These are phyloP conservation scores for Meyerozyma smithsonii DNA, from an alignment of 1,139 yeast species.

Conservation along the genomic window DNA sequence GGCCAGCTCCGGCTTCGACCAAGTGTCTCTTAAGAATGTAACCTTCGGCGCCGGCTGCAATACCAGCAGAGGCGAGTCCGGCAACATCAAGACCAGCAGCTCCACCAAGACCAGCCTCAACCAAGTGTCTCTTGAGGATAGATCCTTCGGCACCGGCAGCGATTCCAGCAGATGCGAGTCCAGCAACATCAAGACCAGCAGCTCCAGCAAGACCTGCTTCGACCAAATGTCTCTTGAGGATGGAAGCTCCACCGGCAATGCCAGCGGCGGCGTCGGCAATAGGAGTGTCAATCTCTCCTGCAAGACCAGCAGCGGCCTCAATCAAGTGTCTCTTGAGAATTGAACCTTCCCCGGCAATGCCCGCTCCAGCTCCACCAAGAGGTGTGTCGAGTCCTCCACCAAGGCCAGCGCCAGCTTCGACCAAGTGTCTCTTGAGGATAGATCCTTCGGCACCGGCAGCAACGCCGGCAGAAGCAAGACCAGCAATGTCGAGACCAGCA, in stretches of 20 bases:
- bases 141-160: constrained; percentile 1
- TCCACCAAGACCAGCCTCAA: constrained; percentile 2
- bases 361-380: constrained; percentile 7
- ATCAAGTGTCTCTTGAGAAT: constrained; percentile 13
- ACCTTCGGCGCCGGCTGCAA: constrained; percentile 4
- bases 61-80: constrained; percentile 5
- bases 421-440: constrained; percentile 6
- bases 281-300: neutral
- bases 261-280: neutral
- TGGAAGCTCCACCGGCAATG: neutral
- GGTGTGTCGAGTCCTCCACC: constrained; percentile 4
- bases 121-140: constrained; percentile 2
- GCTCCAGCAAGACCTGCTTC: constrained; percentile 8
- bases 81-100: neutral
- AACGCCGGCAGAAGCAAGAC: constrained; percentile 6
- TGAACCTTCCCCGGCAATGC: constrained; percentile 9
- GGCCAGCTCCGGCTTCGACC: constrained; percentile 2
- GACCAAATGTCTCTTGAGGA: constrained; percentile 4
- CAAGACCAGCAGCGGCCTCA: constrained; percentile 13
- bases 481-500: constrained; percentile 10
- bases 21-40: constrained; percentile 3
- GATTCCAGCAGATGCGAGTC: constrained; percentile 4
- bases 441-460: constrained; percentile 8
- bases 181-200: constrained; percentile 10
- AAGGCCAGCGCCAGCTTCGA: constrained; percentile 9